Evolutionary conservation across 306 rosid species (phyloP), one percentile per base, ranked within the genome.

Genomic region (Coriaria nepalensis): DNA sequence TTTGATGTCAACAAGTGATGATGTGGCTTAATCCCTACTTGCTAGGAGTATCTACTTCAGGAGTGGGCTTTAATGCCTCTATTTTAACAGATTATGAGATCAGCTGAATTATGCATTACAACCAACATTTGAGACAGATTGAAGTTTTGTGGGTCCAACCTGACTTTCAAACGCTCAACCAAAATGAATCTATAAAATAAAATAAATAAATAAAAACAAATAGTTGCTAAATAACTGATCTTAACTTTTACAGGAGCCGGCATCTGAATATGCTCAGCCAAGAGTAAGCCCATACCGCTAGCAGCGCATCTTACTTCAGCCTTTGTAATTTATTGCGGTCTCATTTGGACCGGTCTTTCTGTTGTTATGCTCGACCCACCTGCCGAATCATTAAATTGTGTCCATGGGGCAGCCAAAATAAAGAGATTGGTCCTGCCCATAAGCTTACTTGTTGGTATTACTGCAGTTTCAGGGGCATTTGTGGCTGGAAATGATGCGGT

Each of bases 281-380:
- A 78, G 97, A 64, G 95, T 88, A 45, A 88, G 95, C 75, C 95
- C 95, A 12, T 88, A 84, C 65, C 88, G 97, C 95, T 88, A 54
- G 95, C 95, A n/a, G 77, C 95, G 55, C 90, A 88, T 74, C 95
- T 88, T 49, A 84, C 95, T 34, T 88, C 97, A n/a, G 95, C 97
- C 53, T 81, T 84, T 65, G 75, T 78, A 49, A 88, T 88, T 53
- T 88, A 81, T 63, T 67, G 90, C 9, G 95, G 97, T 46, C 95
- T 88, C 44, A 50, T 84, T 32, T 88, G 93, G 95, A 84, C 93
- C 44, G 93, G 71, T 55, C 86, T 84, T 57, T 74, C 86, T 52
- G 95, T 88, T 59, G 83, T 88, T 49, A 74, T 88, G 93, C 96
- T 95, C 0, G 93, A 88, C 60, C 96, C 93, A 34, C 96, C 87